phyloP scores from a whole-genome alignment of 2,329 filamentous ascomycete genomes.

The Fusarium phyllophilum region DNA sequence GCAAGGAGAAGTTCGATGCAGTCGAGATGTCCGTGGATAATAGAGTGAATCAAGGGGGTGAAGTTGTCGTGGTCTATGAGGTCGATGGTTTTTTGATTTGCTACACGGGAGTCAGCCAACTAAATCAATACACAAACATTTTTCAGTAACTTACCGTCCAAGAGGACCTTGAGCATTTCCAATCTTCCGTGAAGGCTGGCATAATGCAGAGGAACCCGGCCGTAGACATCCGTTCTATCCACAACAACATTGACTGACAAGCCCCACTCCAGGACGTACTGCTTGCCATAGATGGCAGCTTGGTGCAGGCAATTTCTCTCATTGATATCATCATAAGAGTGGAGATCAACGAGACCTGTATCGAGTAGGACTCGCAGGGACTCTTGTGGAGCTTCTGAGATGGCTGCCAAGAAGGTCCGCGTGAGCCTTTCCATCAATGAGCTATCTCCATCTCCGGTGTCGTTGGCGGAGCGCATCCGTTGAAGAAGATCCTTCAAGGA shows the following conservation, averaged over 20 bases:
- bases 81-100: constrained; percentile 80
- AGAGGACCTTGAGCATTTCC: constrained; percentile 80
- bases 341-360: constrained; percentile 86
- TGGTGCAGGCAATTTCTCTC: constrained; percentile 97
- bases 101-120: constrained; percentile 50
- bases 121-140: background rate
- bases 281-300: constrained; percentile 91
- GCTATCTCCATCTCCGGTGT: constrained; percentile 66
- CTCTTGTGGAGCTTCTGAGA: constrained; percentile 83
- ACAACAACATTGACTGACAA: constrained; percentile 81
- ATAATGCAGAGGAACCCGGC: constrained; percentile 92
- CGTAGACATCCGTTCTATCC: constrained; percentile 89
- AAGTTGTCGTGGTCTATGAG: constrained; percentile 96
- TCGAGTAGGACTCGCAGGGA: constrained; percentile 81
- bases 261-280: constrained; percentile 79
- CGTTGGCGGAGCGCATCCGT: constrained; percentile 69
- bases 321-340: constrained; percentile 96
- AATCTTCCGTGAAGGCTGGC: constrained; percentile 93
- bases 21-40: constrained; percentile 84
- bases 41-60: constrained; percentile 93
- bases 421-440: constrained; percentile 80
- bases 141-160: constrained; percentile 62
- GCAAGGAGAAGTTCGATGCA: constrained; percentile 83
- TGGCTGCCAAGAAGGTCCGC: constrained; percentile 87
- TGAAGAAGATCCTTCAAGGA: constrained; percentile 83